Conservation (phyloP, 345 rosid species). For the Anastatica hierochuntica region DNA sequence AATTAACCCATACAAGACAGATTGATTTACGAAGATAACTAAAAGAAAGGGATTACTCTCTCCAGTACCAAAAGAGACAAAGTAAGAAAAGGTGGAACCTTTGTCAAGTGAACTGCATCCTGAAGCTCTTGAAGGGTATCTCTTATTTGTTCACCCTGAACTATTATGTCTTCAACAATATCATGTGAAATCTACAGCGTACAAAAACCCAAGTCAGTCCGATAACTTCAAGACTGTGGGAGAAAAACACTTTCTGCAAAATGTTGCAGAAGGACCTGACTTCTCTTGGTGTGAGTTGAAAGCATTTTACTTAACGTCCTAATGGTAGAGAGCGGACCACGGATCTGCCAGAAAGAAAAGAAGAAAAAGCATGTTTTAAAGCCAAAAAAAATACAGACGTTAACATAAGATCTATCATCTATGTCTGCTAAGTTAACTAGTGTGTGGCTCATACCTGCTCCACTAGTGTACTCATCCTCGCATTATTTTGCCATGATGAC, state of each 20-base stretch:
- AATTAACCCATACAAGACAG: no score
- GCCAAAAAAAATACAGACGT: no score
- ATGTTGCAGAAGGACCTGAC: conserved; percentile 44
- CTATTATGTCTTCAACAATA: conserved; percentile 66
- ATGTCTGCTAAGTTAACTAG: not conserved
- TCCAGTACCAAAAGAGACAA: conserved; percentile 1
- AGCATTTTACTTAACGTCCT: conserved; percentile 73
- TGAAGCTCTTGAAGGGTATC: conserved; percentile 83
- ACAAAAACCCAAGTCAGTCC: conserved; percentile 2
- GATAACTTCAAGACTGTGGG: not conserved
- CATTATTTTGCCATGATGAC: conserved; percentile 86
- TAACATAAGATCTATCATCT: not conserved
- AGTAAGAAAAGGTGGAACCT: conserved; percentile 32
- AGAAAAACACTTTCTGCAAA: not conserved
- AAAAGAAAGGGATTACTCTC: no score
- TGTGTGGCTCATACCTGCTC: conserved; percentile 52
- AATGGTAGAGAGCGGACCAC: conserved; percentile 74
- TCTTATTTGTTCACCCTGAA: conserved; percentile 57
- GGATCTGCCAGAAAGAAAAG: conserved; percentile 40
- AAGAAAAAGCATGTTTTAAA: conserved; percentile 9
- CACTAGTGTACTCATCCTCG: conserved; percentile 76
- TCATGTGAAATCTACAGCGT: conserved; percentile 60
- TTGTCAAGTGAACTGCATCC: conserved; percentile 78
- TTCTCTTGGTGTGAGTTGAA: conserved; percentile 59
- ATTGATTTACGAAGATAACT: no score